Base-by-base conservation (phyloP, 345 rosid genomes). In the Turritis glabra region DNA sequence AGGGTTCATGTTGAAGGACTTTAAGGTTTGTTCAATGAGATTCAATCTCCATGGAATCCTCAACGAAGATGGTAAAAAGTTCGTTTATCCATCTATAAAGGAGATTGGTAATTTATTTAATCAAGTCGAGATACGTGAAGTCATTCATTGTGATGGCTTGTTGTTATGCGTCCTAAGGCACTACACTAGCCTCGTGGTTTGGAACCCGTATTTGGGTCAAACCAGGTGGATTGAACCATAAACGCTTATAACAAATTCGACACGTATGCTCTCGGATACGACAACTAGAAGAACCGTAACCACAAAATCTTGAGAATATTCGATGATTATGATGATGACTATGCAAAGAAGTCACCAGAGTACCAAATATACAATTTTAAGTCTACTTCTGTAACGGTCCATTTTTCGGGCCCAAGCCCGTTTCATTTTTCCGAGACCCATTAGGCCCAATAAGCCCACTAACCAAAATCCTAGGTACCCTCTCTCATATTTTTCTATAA, bases 181-280 rank as follows among this genome's bases (percentile, higher is more conserved):
- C 2, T 4, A 30, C 18, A 47, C 3, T 64, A 14, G 55, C 7
- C 55, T 50, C 8, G 10, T 50, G 47, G 46, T 66, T 8, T 66
- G 71, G 71, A 66, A 66, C 47, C 58, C 59, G 21, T 66, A 66
- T 38, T 50, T 66, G 59, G 44, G 71, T 21, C 32, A 50, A 50
- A 50, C 14, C 0, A 50, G 10, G 22, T 14, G 43, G 56, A 46
- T 64, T 5, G 8, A 26, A 46, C 55, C 55, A 13, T 7, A 12
- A 38, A 11, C 1, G 3, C 9, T 63, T 44, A 10, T n/a, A 2
- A 17, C 17, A 6, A 3, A 7, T 19, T 10, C 1, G 18, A 26
- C 17, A 18, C 7, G 11, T 64, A 64, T 64, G 55, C 54, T 46
- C 11, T 64, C 55, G 55, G 55, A 17, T 29, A 64, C 7, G 29